These are phyloP conservation scores for Trichoderma arundinaceum DNA, from an alignment of 2,329 filamentous ascomycete genomes.

Conservation along the genomic window DNA sequence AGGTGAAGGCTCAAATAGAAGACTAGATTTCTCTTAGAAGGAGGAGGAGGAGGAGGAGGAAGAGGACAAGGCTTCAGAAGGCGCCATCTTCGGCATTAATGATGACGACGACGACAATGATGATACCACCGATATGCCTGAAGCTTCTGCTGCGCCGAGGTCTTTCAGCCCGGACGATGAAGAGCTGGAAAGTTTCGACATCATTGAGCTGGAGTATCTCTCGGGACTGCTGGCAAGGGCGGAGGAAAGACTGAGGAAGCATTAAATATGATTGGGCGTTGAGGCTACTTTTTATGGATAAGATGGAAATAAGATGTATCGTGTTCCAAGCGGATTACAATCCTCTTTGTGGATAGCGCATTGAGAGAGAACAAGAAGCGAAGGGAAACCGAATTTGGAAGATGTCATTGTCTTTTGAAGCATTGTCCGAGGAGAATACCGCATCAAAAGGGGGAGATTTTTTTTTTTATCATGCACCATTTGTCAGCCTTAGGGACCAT, in stretches of 20 bases:
- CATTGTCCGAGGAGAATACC: slow-evolving; percentile 18
- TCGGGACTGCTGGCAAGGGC: slow-evolving; percentile 37
- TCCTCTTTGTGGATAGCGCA: slow-evolving; percentile 27
- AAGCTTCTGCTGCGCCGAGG: slow-evolving; percentile 12
- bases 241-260: slow-evolving; percentile 12
- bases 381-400: slow-evolving; percentile 21
- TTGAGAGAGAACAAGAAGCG: slow-evolving; percentile 25
- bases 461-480: slow-evolving; percentile 21
- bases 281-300: slow-evolving; percentile 24
- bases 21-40: slow-evolving; percentile 22
- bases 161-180: slow-evolving; percentile 29
- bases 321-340: slow-evolving; percentile 4
- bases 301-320: slow-evolving; percentile 22
- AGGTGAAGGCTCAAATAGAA: slow-evolving; percentile 20
- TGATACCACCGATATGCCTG: slow-evolving; percentile 26
- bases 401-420: slow-evolving; percentile 22
- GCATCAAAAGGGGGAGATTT: slow-evolving; percentile 31
- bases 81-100: slow-evolving; percentile 12
- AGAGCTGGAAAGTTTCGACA: slow-evolving; percentile 41
- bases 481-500: slow-evolving; percentile 36
- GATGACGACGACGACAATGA: slow-evolving; percentile 25
- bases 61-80: neutral
- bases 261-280: slow-evolving; percentile 24
- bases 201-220: slow-evolving; percentile 40
- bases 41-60: slow-evolving; percentile 14